Conservation (phyloP, 257 asterid genomes). For the Ophiorrhiza pumila region DNA sequence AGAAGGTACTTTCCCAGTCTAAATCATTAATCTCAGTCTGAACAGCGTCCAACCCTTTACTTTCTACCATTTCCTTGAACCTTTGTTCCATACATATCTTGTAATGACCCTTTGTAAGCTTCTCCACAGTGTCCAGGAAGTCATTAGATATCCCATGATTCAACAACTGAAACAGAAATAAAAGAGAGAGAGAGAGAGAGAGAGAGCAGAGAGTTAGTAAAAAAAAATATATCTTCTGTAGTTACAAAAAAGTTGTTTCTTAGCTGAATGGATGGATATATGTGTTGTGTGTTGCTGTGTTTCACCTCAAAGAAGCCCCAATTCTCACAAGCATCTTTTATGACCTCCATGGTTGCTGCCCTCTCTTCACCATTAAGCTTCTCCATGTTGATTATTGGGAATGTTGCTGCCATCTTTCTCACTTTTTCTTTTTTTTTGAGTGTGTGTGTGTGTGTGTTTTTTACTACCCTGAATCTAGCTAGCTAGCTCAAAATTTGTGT, state of each 20-base stretch:
- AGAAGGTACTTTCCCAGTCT: constrained; percentile 75
- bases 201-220: neutral
- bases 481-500: neutral
- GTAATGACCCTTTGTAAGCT: constrained; percentile 59
- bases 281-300: neutral
- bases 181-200: neutral
- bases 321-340: constrained; percentile 63
- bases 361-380: constrained; percentile 60
- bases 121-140: constrained; percentile 60
- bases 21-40: constrained; percentile 46
- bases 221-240: too few species aligned
- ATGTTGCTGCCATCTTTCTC: constrained; percentile 41
- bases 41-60: constrained; percentile 56
- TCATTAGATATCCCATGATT: constrained; percentile 58
- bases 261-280: too few species aligned
- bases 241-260: too few species aligned
- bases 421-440: neutral
- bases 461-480: neutral
- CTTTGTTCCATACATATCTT: constrained; percentile 53
- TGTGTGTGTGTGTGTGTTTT: neutral
- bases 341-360: constrained; percentile 48
- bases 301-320: constrained; percentile 80
- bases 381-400: constrained; percentile 59
- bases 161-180: constrained; percentile 17
- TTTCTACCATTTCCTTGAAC: constrained; percentile 62